Percentiles rank a stretch among this genome's conserved stretches.
Conservation (phyloP, 345 rosid species). For the Microthlaspi erraticum region DNA sequence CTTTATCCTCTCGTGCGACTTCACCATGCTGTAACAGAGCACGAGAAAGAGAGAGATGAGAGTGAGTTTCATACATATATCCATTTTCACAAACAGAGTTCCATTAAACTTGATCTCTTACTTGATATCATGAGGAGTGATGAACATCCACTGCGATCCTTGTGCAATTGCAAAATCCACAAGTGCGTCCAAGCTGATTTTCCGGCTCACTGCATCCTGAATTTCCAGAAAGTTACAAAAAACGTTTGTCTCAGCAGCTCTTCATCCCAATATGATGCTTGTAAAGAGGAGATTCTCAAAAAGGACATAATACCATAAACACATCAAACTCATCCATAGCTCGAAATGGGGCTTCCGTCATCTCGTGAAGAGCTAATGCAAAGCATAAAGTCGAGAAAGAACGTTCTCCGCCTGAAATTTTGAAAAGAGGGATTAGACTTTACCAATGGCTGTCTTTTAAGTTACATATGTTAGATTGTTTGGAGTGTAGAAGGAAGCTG, state of each 20-base stretch:
- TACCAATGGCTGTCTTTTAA: not conserved
- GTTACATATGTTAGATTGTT: not conserved
- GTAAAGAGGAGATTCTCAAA: conserved; percentile 9
- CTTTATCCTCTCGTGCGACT: conserved; percentile 68
- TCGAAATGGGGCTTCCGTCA: conserved; percentile 95
- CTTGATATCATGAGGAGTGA: conserved; percentile 99
- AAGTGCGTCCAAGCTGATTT: conserved; percentile 86
- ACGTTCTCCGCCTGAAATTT: conserved; percentile 83
- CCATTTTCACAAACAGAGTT: conserved; percentile 27
- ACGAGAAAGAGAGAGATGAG: not conserved
- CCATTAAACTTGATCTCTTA: conserved; percentile 31
- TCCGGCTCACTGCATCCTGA: conserved; percentile 96
- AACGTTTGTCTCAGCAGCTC: conserved; percentile 12
- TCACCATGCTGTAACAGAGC: conserved; percentile 68
- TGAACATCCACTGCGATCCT: conserved; percentile 96
- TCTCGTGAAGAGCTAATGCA: conserved; percentile 87
- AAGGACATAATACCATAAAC: conserved; percentile 72
- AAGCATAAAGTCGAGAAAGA: conserved; percentile 96
- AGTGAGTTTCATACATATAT: conserved; percentile 17
- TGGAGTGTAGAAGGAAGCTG: conserved; percentile 8
- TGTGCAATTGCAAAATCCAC: conserved; percentile 84
- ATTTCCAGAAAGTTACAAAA: conserved; percentile 6
- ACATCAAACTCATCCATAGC: conserved; percentile 99
- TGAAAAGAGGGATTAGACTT: conserved; percentile 19
- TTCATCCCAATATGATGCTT: conserved; percentile 1